A percentile compares a stretch with the other conserved stretches of the same genome.
phyloP scores from a whole-genome alignment of 345 rosid genomes.

The Ceriops zippeliana region DNA sequence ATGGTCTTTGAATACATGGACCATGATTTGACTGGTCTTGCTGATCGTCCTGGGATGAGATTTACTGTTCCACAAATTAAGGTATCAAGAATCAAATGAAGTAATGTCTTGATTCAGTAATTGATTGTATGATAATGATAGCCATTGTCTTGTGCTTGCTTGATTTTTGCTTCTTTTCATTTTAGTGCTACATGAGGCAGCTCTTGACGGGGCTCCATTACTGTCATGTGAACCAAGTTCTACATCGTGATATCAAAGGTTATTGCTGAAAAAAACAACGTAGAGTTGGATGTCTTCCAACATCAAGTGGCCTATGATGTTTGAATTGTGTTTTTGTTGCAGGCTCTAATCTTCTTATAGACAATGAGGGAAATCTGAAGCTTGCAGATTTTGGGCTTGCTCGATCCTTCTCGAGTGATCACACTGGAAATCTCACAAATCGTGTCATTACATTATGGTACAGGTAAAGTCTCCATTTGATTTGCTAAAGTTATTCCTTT shows the following conservation, averaged over 20 bases:
- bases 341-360: conserved; percentile 97
- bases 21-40: conserved; percentile 92
- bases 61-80: conserved; percentile 92
- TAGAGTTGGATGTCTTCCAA: neutral
- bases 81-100: conserved; percentile 35
- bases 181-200: conserved; percentile 95
- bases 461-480: conserved; percentile 39
- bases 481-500: conserved; percentile 2
- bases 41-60: conserved; percentile 94
- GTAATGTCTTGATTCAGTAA: neutral
- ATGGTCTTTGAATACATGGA: conserved; percentile 99
- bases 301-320: conserved; percentile 4
- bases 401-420: conserved; percentile 72
- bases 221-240: conserved; percentile 92
- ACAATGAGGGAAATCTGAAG: conserved; percentile 87
- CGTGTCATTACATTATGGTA: conserved; percentile 95
- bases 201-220: conserved; percentile 94
- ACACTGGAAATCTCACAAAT: conserved; percentile 72
- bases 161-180: conserved; percentile 13
- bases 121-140: neutral
- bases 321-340: conserved; percentile 23
- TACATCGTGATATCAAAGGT: conserved; percentile 98
- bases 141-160: neutral
- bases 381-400: conserved; percentile 98
- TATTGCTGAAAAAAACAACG: conserved; percentile 6